Percentiles rank a stretch among this genome's conserved stretches.
These are phyloP conservation scores for Cordyceps cateniannulata DNA, from an alignment of 2,329 filamentous ascomycete species.

Conservation along the genomic window DNA sequence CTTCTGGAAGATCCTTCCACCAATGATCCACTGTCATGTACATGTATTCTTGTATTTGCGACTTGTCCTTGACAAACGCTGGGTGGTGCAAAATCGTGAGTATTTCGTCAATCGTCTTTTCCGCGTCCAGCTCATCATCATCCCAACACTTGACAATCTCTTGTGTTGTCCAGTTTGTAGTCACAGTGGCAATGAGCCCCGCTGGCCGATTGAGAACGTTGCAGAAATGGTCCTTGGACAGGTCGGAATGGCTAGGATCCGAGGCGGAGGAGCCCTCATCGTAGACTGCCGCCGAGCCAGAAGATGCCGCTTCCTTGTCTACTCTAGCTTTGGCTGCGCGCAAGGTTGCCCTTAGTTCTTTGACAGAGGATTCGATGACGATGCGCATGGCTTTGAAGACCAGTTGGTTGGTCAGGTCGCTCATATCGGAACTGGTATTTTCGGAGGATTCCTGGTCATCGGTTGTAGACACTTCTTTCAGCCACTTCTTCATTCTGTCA, in stretches of 20 bases:
- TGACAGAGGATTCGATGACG: constrained; percentile 82
- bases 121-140: constrained; percentile 65
- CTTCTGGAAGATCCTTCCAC: constrained; percentile 46
- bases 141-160: constrained; percentile 53
- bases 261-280: constrained; percentile 64
- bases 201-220: constrained; percentile 47
- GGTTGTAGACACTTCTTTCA: constrained; percentile 64
- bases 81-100: constrained; percentile 80
- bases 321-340: constrained; percentile 33
- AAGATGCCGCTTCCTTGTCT: constrained; percentile 38
- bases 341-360: constrained; percentile 68
- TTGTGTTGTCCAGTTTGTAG: constrained; percentile 24
- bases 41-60: constrained; percentile 77
- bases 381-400: constrained; percentile 80
- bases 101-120: constrained; percentile 71
- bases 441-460: constrained; percentile 15
- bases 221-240: constrained; percentile 75
- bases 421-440: constrained; percentile 19
- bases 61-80: constrained; percentile 61
- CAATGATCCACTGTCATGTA: constrained; percentile 71
- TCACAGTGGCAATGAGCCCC: constrained; percentile 23
- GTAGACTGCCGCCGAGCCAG: constrained; percentile 52
- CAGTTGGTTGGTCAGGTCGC: constrained; percentile 82
- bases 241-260: constrained; percentile 69
- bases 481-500: constrained; percentile 25